Evolutionary conservation across 2,329 filamentous ascomycete species (phyloP).

Genomic region (Domatiomyces globalis): DNA sequence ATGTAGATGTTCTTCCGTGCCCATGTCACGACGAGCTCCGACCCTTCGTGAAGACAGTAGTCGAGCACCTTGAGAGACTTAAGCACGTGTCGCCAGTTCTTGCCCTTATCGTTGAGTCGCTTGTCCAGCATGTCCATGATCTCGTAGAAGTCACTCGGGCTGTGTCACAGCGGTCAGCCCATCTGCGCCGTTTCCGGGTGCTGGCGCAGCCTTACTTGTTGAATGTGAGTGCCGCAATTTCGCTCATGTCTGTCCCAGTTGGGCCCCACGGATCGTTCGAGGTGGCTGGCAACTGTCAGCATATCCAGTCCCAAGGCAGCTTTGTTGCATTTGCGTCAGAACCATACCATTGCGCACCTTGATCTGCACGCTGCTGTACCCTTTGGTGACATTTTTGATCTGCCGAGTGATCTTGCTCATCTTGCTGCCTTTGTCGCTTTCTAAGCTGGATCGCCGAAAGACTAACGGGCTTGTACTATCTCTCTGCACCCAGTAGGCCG

Average conservation of each 20-base stretch:
- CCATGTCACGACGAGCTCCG: conserved; percentile 93
- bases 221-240: conserved; percentile 95
- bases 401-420: conserved; percentile 98
- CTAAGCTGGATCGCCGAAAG: background rate
- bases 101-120: conserved; percentile 95
- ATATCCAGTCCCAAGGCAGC: background rate
- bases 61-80: conserved; percentile 96
- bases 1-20: conserved; percentile 96
- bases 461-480: background rate
- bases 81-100: conserved; percentile 97
- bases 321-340: conserved; percentile 5
- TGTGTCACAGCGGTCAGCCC: conserved; percentile 26
- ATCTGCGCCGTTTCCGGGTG: background rate
- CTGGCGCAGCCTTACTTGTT: conserved; percentile 58
- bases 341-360: conserved; percentile 88
- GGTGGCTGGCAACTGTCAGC: conserved; percentile 49
- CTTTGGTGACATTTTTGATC: conserved; percentile 99
- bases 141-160: conserved; percentile 94
- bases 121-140: conserved; percentile 99
- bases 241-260: conserved; percentile 94
- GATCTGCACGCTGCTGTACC: conserved; percentile 89
- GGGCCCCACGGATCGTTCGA: conserved; percentile 99
- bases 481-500: background rate
- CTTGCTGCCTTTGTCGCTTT: conserved; percentile 8
- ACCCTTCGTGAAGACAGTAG: conserved; percentile 95